Evolutionary conservation across 2,329 filamentous ascomycete species (phyloP).

Genomic region (Ascocoryne sarcoides): DNA sequence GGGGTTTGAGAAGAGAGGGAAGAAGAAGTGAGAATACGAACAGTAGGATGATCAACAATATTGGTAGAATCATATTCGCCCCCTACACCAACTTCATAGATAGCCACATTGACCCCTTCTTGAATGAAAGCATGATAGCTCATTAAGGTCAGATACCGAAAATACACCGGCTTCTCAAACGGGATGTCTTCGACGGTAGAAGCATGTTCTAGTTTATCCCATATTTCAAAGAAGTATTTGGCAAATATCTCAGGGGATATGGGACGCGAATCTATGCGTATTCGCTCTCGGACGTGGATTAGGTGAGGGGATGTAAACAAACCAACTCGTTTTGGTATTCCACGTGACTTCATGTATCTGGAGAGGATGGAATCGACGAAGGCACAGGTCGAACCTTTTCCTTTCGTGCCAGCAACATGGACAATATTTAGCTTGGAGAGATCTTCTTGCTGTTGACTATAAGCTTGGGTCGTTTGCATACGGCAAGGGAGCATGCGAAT

Average conservation of each 20-base stretch:
- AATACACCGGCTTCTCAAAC: conserved; percentile 42
- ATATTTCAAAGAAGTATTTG: conserved; percentile 60
- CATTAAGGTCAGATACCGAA: conserved; percentile 56
- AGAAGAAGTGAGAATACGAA: too few species aligned
- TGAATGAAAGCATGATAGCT: conserved; percentile 57
- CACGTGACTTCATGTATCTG: conserved; percentile 34
- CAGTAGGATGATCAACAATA: conserved; percentile 48
- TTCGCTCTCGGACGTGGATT: conserved; percentile 57
- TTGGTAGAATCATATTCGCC: conserved; percentile 64
- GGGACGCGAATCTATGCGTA: conserved; percentile 50
- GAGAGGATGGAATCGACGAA: conserved; percentile 56
- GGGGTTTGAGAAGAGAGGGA: too few species aligned
- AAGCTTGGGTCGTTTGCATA: not conserved
- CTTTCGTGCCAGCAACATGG: conserved; percentile 69
- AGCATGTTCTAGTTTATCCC: conserved; percentile 42
- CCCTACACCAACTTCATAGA: conserved; percentile 60
- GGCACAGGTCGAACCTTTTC: conserved; percentile 65
- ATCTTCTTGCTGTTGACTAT: conserved; percentile 17
- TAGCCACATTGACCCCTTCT: conserved; percentile 52
- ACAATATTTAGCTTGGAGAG: conserved; percentile 55
- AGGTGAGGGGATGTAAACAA: conserved; percentile 64
- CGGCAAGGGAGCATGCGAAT: not conserved
- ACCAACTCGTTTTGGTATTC: conserved; percentile 35
- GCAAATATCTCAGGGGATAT: conserved; percentile 51
- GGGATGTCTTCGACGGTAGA: conserved; percentile 20